Evolutionary conservation across 345 rosid species (phyloP).

Genomic region (Turritis glabra): DNA sequence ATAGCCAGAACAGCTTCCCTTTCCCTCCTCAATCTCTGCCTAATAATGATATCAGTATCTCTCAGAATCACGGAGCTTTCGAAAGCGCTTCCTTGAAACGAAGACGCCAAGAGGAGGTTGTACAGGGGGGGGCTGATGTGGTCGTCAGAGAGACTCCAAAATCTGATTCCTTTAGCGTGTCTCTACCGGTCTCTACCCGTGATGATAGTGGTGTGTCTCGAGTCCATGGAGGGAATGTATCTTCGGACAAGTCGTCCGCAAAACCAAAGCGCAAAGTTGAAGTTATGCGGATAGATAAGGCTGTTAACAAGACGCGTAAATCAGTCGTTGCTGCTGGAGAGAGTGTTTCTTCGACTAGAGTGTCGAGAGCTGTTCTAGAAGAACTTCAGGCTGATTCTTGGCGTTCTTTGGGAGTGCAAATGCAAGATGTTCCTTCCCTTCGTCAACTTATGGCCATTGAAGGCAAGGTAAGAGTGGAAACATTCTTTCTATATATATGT

Average conservation of each 20-base stretch:
- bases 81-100: conserved; percentile 26
- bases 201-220: conserved; percentile 31
- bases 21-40: conserved; percentile 21
- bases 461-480: conserved; percentile 54
- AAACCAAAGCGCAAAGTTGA: conserved; percentile 30
- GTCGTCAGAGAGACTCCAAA: conserved; percentile 47
- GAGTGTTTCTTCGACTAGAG: conserved; percentile 66
- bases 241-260: conserved; percentile 27
- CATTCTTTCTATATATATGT: not conserved
- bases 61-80: conserved; percentile 27
- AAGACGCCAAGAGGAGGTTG: conserved; percentile 22
- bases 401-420: conserved; percentile 65
- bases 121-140: conserved; percentile 43
- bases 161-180: conserved; percentile 48
- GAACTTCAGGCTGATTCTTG: conserved; percentile 63
- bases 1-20: conserved; percentile 26
- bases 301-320: conserved; percentile 50
- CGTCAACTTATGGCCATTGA: conserved; percentile 60
- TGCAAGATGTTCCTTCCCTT: conserved; percentile 76
- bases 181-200: conserved; percentile 8
- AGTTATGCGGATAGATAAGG: conserved; percentile 43
- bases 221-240: not conserved
- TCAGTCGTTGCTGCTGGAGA: conserved; percentile 50
- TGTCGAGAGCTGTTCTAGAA: conserved; percentile 48
- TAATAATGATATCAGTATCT: not conserved